Percentiles rank a stretch among this genome's conserved stretches.
phyloP scores from a whole-genome alignment of 345 rosid genomes.

The Microcos paniculata region DNA sequence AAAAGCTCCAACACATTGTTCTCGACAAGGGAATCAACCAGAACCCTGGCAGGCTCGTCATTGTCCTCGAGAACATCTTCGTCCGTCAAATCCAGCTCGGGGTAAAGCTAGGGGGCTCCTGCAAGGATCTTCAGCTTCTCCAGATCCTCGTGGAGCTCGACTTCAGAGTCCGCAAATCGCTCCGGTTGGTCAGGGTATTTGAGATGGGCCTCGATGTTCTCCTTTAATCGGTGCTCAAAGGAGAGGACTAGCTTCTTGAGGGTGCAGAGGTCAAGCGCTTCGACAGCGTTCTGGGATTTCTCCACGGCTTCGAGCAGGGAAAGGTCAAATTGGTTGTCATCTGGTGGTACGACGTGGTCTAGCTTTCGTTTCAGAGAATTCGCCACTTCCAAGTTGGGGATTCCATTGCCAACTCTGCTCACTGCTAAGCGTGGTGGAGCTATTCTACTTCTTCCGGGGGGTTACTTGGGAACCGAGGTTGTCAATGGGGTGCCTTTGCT shows the following conservation, averaged over 20 bases:
- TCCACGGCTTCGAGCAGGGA: conserved; percentile 87
- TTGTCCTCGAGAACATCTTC: conserved; percentile 88
- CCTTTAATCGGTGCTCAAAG: conserved; percentile 95
- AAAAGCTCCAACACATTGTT: conserved; percentile 85
- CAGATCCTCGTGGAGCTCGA: conserved; percentile 84
- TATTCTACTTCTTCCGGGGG: too few species aligned
- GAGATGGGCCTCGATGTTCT: conserved; percentile 94
- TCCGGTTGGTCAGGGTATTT: conserved; percentile 92
- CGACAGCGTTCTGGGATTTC: conserved; percentile 62
- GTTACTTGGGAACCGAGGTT: too few species aligned
- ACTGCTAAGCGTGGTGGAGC: too few species aligned
- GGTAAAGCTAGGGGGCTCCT: conserved; percentile 91
- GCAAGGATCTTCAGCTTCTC: conserved; percentile 88
- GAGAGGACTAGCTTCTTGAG: conserved; percentile 85
- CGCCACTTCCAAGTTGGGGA: conserved; percentile 6
- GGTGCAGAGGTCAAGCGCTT: conserved; percentile 71
- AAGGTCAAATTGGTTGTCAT: conserved; percentile 50
- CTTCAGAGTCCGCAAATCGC: conserved; percentile 82
- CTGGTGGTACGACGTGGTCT: too few species aligned
- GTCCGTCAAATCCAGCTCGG: conserved; percentile 88
- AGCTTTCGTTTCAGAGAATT: conserved; percentile 18
- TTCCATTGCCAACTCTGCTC: neutral
- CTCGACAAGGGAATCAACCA: conserved; percentile 70
- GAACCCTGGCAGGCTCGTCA: conserved; percentile 73
- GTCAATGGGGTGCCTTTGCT: conserved; percentile 59